These are phyloP conservation scores for Penicillium sp. DNA, from an alignment of 2,329 filamentous ascomycete species.

Conservation along the genomic window DNA sequence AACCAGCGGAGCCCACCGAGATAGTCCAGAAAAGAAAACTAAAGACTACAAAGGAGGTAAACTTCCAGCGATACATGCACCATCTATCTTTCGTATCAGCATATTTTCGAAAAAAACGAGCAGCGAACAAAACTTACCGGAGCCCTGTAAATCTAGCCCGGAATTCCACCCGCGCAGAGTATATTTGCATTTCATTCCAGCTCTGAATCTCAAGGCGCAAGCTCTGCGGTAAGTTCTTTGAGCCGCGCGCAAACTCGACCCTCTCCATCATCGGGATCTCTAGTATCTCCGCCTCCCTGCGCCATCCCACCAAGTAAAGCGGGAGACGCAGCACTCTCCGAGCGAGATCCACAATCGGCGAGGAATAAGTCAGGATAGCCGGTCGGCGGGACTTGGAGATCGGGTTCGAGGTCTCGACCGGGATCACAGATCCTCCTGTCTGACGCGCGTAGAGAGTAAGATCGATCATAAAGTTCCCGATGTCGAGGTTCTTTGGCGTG, in stretches of 20 bases:
- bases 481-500: slow-evolving; percentile 69
- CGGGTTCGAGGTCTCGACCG: slow-evolving; percentile 39
- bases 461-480: slow-evolving; percentile 94
- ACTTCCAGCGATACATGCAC: slow-evolving; percentile 81
- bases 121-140: slow-evolving; percentile 40
- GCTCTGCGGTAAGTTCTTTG: slow-evolving; percentile 52
- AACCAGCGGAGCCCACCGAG: slow-evolving; percentile 65
- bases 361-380: slow-evolving; percentile 75
- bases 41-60: slow-evolving; percentile 67
- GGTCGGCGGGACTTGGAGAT: slow-evolving; percentile 68
- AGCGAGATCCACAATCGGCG: slow-evolving; percentile 63
- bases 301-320: slow-evolving; percentile 66
- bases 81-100: slow-evolving; percentile 51
- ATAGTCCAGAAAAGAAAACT: slow-evolving; percentile 72
- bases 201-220: slow-evolving; percentile 68
- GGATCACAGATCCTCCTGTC: slow-evolving; percentile 30
- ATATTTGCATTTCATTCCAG: slow-evolving; percentile 70
- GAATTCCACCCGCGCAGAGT: slow-evolving; percentile 66
- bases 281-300: slow-evolving; percentile 63
- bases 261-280: slow-evolving; percentile 70
- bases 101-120: neutral
- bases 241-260: slow-evolving; percentile 61
- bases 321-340: slow-evolving; percentile 63
- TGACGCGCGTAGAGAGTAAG: slow-evolving; percentile 63
- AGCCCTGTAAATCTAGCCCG: slow-evolving; percentile 73